phyloP scores from a whole-genome alignment of 2,329 filamentous ascomycete species.

The Penicillium vulpinum region DNA sequence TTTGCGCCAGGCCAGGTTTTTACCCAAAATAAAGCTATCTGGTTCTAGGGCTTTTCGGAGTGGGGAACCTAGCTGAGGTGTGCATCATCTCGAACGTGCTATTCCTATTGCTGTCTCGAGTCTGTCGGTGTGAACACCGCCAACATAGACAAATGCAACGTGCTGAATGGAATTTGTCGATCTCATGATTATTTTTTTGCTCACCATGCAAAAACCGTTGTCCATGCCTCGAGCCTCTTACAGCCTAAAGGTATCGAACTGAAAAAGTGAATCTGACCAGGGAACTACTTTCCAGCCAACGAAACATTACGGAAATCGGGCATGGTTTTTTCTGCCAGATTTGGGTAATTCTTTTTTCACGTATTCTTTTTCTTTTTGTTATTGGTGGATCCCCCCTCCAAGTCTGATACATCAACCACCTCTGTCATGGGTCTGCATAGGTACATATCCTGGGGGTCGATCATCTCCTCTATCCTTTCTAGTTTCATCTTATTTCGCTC shows the following conservation, averaged over 20 bases:
- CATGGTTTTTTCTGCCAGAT: slow-evolving; percentile 15
- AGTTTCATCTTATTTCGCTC: slow-evolving; percentile 38
- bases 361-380: not conserved
- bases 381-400: slow-evolving; percentile 30
- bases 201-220: slow-evolving; percentile 26
- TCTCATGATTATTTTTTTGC: slow-evolving; percentile 29
- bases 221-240: slow-evolving; percentile 27
- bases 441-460: slow-evolving; percentile 29
- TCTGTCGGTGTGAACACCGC: slow-evolving; percentile 32
- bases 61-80: slow-evolving; percentile 5
- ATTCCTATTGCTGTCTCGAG: slow-evolving; percentile 12
- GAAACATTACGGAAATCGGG: slow-evolving; percentile 21
- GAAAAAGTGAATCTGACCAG: not conserved
- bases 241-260: not conserved
- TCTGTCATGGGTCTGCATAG: slow-evolving; percentile 39
- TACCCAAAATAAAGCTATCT: not conserved
- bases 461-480: slow-evolving; percentile 36
- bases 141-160: slow-evolving; percentile 24
- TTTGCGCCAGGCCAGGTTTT: no score
- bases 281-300: slow-evolving; percentile 11
- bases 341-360: not conserved
- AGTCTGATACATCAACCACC: slow-evolving; percentile 31
- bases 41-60: not conserved
- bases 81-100: slow-evolving; percentile 10
- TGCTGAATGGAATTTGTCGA: slow-evolving; percentile 28